phyloP scores from a whole-genome alignment of 1,284 basidiomycete genomes.

The Abortiporus biennis region DNA sequence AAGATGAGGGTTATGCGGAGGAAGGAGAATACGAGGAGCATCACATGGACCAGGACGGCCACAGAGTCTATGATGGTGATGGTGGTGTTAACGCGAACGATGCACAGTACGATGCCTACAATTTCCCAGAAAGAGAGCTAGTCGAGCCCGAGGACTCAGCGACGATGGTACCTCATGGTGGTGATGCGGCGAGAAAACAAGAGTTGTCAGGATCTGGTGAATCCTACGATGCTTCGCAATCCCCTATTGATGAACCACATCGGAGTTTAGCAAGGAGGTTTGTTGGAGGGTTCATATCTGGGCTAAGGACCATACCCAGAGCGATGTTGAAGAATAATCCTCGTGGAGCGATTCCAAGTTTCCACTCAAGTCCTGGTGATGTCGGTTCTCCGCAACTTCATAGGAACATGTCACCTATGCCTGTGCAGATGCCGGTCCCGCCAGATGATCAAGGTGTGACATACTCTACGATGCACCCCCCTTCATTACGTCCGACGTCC shows the following conservation, averaged over 20 bases:
- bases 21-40: neutral
- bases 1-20: neutral
- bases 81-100: no score
- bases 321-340: slow-evolving; percentile 8
- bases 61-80: neutral
- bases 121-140: neutral
- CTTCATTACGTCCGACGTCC: neutral
- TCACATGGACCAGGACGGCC: neutral
- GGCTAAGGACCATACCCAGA: slow-evolving; percentile 1
- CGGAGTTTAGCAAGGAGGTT: slow-evolving; percentile 3
- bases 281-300: slow-evolving; percentile 6
- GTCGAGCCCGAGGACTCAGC: neutral
- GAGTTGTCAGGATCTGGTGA: neutral
- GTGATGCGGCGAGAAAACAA: neutral
- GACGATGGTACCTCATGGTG: neutral
- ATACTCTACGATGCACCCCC: neutral
- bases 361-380: neutral
- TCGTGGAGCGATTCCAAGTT: neutral
- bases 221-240: neutral
- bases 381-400: neutral
- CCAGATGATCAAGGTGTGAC: neutral
- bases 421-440: no score
- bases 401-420: neutral
- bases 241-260: neutral
- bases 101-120: neutral